These are phyloP conservation scores for Puccinellia tenuiflora DNA, from an alignment of 176 grass and related monocot genomes.

Conservation along the genomic window DNA sequence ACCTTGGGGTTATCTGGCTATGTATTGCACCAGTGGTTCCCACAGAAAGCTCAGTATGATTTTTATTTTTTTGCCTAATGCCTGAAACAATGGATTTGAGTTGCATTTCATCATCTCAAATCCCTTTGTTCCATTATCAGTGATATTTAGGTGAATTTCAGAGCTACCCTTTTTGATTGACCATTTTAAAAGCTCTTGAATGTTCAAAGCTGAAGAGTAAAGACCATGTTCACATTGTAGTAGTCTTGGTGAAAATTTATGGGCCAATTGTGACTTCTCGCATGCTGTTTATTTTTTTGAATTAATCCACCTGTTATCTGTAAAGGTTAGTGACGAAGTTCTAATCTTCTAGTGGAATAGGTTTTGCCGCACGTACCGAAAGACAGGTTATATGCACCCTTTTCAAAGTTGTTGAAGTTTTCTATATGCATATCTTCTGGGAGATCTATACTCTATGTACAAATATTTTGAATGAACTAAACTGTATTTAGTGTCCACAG, in stretches of 20 bases:
- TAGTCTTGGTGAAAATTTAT: background rate
- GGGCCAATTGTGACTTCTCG: background rate
- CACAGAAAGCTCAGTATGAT: background rate
- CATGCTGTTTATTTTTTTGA: background rate
- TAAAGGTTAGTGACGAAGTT: background rate
- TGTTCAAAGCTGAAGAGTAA: background rate
- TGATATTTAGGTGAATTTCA: constrained; percentile 1
- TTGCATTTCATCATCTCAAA: background rate
- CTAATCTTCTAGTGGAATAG: background rate
- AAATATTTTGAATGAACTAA: background rate
- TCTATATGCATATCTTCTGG: background rate
- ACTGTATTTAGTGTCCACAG: background rate
- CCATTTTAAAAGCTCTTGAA: background rate
- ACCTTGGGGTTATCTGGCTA: background rate
- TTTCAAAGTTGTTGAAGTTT: background rate
- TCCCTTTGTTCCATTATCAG: background rate
- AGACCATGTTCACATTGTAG: background rate
- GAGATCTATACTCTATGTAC: background rate
- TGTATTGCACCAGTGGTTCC: background rate
- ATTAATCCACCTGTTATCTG: background rate
- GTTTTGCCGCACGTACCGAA: background rate
- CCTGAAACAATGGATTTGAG: background rate
- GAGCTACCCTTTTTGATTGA: background rate
- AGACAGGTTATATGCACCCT: background rate
- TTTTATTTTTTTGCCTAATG: background rate